phyloP scores from a whole-genome alignment of 2,329 filamentous ascomycete species.

The Scopulariopsis brevicaulis region DNA sequence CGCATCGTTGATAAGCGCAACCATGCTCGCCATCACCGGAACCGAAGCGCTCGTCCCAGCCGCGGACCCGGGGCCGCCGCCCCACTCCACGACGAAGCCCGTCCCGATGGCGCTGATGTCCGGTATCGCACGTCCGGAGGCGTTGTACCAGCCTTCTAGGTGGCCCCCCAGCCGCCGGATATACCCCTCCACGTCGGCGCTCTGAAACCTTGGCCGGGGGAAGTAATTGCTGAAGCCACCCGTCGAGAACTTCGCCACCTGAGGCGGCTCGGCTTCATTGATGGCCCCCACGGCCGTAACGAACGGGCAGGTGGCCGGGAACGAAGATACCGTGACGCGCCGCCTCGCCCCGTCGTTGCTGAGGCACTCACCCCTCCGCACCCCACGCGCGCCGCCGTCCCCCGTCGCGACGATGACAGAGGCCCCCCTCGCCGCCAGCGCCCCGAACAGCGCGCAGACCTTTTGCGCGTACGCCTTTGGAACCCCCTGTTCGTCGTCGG shows the following conservation, averaged over 20 bases:
- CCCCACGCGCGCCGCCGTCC: constrained; percentile 34
- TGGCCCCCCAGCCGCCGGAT: constrained; percentile 24
- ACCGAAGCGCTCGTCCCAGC: constrained; percentile 39
- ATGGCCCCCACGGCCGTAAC: constrained; percentile 57
- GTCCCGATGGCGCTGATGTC: constrained; percentile 45
- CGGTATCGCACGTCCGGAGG: constrained; percentile 33
- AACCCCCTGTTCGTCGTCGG: constrained; percentile 44
- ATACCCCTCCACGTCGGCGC: constrained; percentile 25
- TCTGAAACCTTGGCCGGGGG: constrained; percentile 31
- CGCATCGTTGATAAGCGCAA: constrained; percentile 43
- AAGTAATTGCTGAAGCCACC: constrained; percentile 45
- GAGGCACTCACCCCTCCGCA: constrained; percentile 37
- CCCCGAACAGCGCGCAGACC: constrained; percentile 41
- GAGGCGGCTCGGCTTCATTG: constrained; percentile 22
- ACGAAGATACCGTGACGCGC: constrained; percentile 45
- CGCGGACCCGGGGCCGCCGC: constrained; percentile 15
- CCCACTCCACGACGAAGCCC: constrained; percentile 32
- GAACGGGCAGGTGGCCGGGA: constrained; percentile 57
- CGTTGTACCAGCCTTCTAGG: constrained; percentile 32
- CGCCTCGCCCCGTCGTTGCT: constrained; percentile 46
- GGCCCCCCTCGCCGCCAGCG: constrained; percentile 39
- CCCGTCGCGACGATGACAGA: constrained; percentile 38
- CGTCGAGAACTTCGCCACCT: constrained; percentile 30
- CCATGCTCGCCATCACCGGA: constrained; percentile 40
- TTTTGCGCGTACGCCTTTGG: constrained; percentile 36